Conservation (phyloP, 2,329 filamentous ascomycete species). For the Alternaria sp. region DNA sequence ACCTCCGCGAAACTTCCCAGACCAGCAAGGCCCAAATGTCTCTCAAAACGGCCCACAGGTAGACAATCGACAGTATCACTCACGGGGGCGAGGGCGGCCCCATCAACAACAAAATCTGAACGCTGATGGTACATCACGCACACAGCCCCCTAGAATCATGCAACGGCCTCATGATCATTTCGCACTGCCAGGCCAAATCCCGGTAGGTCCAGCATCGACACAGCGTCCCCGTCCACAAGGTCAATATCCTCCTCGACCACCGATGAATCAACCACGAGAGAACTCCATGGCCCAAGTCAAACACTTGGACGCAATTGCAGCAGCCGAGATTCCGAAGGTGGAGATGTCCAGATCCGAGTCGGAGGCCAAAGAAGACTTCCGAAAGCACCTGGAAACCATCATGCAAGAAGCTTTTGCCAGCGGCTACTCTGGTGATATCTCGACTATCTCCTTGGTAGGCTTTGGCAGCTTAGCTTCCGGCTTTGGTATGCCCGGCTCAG, state of each 20-base stretch:
- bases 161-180: conserved; percentile 26
- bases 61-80: background rate
- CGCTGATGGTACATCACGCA: background rate
- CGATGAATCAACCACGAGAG: conserved; percentile 26
- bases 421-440: conserved; percentile 56
- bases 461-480: conserved; percentile 86
- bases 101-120: conserved; percentile 3
- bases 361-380: conserved; percentile 73
- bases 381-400: conserved; percentile 67
- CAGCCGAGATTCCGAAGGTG: conserved; percentile 60
- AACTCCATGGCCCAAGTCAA: conserved; percentile 45
- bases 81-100: conserved; percentile 2
- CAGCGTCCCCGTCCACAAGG: conserved; percentile 21
- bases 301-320: conserved; percentile 53
- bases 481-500: conserved; percentile 85
- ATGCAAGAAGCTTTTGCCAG: conserved; percentile 66
- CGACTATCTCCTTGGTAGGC: conserved; percentile 71
- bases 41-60: conserved; percentile 1
- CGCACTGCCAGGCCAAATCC: conserved; percentile 7
- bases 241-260: conserved; percentile 21
- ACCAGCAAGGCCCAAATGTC: conserved; percentile 6
- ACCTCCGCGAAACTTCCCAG: background rate
- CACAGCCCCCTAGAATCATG: conserved; percentile 25
- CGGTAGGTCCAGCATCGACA: conserved; percentile 1
- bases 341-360: conserved; percentile 71